Percentiles rank a stretch among this genome's conserved stretches.
These are phyloP conservation scores for Eucalyptus melliodora DNA, from an alignment of 345 rosid species.

Conservation along the genomic window DNA sequence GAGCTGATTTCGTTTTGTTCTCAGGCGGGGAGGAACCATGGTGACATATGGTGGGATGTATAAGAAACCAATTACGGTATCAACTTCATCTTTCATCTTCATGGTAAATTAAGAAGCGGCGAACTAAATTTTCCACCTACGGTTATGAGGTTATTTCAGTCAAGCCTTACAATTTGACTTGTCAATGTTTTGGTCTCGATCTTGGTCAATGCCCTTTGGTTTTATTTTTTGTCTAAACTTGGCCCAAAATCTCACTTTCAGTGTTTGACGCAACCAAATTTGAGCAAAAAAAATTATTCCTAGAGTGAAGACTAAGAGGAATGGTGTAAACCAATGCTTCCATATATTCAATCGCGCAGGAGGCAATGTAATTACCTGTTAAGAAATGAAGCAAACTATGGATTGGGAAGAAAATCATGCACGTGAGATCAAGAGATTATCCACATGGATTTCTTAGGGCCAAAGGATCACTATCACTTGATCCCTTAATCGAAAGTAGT, in stretches of 20 bases:
- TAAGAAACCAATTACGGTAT: conserved; percentile 62
- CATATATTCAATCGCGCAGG: too few relatives aligned
- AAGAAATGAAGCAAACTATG: not conserved
- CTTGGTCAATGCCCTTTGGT: not conserved
- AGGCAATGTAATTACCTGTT: not conserved
- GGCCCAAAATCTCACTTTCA: not conserved
- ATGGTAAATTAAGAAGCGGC: conserved; percentile 18
- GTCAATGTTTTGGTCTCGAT: not conserved
- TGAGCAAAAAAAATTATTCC: too few relatives aligned
- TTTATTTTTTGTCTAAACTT: not conserved
- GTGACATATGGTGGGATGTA: conserved; percentile 98
- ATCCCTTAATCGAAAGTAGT: not conserved
- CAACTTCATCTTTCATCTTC: conserved; percentile 80
- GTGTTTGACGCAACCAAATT: not conserved
- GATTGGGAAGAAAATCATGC: not conserved
- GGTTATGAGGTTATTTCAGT: not conserved
- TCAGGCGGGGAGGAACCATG: conserved; percentile 75
- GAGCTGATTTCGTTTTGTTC: not conserved
- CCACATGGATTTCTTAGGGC: not conserved
- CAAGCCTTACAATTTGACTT: not conserved
- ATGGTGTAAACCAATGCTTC: too few relatives aligned
- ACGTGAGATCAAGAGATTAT: not conserved
- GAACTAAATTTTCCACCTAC: not conserved
- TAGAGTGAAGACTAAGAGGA: too few relatives aligned
- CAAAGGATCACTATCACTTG: not conserved